Base-by-base conservation (phyloP, 306 rosid species). In the Cajanus cajan region DNA sequence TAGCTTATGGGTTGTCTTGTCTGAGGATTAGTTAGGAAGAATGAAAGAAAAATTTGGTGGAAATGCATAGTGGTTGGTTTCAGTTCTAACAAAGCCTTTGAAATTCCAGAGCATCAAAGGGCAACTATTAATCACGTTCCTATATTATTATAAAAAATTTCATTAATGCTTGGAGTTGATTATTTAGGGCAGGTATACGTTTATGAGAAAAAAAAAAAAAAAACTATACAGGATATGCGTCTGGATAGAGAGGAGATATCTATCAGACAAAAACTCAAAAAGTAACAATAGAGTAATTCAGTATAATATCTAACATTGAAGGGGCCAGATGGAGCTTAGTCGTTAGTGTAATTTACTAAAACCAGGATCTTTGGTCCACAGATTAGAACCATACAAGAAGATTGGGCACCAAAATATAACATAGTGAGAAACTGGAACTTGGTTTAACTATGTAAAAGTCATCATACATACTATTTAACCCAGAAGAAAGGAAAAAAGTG, bases 231-330 rank as follows among this genome's bases (percentile, higher is more conserved):
- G 9, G 24, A 1, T 34, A 21, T 3, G 15, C 2, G 28, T 39
- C 48, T 63, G 7, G 1, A 43, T 43, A 43, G 12, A 14, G 51
- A 45, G 51, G 51, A 45, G 7, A 45, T 45, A 45, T 43, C n/a
- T 39, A 21, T 65, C 44, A 6, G 15, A 52, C n/a, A n/a, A n/a
- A n/a, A n/a, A n/a, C n/a, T n/a, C 58, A 19, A 41, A 39, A 65
- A 66, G 34, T 8, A 65, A 41, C 33, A 41, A 33, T 22, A 28
- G 13, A 58, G 43, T 28, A 74, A 65, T n/a, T 45, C 22, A 16
- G 70, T 66, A 64, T 21, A 74, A 18, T 81, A 55, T 81, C 47
- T 50, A 55, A 31, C 64, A 74, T 28, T 0, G 0, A 55, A 47
- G 7, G 39, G 59, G 73, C 28, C 52, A 61, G 4, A 5, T 14